These are phyloP conservation scores for Carex kokanica DNA, from an alignment of 176 grass and related monocot species.

Conservation along the genomic window DNA sequence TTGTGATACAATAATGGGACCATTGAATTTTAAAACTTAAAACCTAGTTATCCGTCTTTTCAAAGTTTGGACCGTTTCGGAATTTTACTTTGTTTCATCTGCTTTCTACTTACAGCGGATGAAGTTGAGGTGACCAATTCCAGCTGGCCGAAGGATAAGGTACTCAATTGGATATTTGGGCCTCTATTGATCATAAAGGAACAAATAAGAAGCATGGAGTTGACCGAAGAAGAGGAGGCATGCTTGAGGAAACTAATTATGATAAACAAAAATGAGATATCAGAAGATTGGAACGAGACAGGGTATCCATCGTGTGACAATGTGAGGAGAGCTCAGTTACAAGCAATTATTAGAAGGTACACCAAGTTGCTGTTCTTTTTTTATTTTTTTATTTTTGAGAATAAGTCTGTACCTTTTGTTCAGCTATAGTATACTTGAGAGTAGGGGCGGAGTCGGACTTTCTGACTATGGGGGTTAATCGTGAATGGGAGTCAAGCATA, in stretches of 20 bases:
- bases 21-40: neutral
- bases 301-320: slow-evolving; percentile 51
- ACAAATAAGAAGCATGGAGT: slow-evolving; percentile 52
- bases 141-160: slow-evolving; percentile 75
- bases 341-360: slow-evolving; percentile 86
- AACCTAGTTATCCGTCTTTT: neutral
- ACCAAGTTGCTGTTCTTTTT: neutral
- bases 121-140: slow-evolving; percentile 67
- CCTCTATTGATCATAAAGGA: slow-evolving; percentile 80
- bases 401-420: neutral
- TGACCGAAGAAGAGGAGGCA: slow-evolving; percentile 60
- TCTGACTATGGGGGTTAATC: too few species aligned
- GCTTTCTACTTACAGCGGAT: slow-evolving; percentile 49
- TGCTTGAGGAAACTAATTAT: slow-evolving; percentile 64
- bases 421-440: neutral
- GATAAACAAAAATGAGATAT: slow-evolving; percentile 54
- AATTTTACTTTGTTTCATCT: neutral
- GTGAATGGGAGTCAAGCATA: too few species aligned
- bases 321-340: slow-evolving; percentile 72
- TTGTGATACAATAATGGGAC: neutral
- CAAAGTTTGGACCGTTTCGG: neutral
- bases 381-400: neutral
- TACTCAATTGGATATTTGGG: slow-evolving; percentile 74
- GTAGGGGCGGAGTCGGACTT: too few species aligned
- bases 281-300: slow-evolving; percentile 62